A percentile compares a stretch with the other conserved stretches of the same genome.
Evolutionary conservation across 2,329 filamentous ascomycete species (phyloP).

Genomic region (Chaetothyriales sp.): DNA sequence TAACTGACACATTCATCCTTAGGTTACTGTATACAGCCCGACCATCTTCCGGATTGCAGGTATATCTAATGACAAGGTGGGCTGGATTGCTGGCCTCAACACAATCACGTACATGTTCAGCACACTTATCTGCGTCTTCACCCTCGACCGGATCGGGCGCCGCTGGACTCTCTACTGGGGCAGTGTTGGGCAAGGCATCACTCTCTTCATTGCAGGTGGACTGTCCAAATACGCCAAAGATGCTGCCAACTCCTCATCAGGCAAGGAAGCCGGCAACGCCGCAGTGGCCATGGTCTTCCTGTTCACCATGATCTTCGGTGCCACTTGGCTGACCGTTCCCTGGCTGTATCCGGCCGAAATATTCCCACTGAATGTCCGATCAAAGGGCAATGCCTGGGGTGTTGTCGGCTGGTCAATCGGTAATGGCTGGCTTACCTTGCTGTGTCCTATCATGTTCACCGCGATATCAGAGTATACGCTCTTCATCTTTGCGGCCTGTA

Average conservation of each 20-base stretch:
- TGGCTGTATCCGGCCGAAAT: conserved; percentile 61
- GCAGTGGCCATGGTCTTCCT: conserved; percentile 59
- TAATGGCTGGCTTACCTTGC: conserved; percentile 50
- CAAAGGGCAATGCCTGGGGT: conserved; percentile 63
- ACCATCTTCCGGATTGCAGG: conserved; percentile 55
- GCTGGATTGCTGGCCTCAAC: conserved; percentile 49
- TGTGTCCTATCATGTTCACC: conserved; percentile 49
- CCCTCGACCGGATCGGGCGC: conserved; percentile 53
- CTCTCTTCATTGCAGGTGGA: conserved; percentile 54
- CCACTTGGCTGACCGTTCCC: conserved; percentile 45
- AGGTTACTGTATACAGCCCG: conserved; percentile 40
- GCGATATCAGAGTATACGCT: conserved; percentile 56
- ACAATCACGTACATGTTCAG: conserved; percentile 44
- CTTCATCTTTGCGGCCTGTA: conserved; percentile 59
- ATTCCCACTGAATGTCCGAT: conserved; percentile 56
- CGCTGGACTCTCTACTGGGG: conserved; percentile 60
- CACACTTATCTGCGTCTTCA: conserved; percentile 57
- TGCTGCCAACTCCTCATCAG: conserved; percentile 34
- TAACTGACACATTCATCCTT: background rate
- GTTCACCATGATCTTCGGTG: conserved; percentile 52
- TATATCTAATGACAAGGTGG: conserved; percentile 21
- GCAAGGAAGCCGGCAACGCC: conserved; percentile 42
- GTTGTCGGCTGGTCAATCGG: conserved; percentile 66
- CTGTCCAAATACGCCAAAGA: conserved; percentile 44
- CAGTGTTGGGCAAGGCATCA: conserved; percentile 47